phyloP scores from a whole-genome alignment of 78 protist genomes.

The Pelomyxa schiedti region DNA sequence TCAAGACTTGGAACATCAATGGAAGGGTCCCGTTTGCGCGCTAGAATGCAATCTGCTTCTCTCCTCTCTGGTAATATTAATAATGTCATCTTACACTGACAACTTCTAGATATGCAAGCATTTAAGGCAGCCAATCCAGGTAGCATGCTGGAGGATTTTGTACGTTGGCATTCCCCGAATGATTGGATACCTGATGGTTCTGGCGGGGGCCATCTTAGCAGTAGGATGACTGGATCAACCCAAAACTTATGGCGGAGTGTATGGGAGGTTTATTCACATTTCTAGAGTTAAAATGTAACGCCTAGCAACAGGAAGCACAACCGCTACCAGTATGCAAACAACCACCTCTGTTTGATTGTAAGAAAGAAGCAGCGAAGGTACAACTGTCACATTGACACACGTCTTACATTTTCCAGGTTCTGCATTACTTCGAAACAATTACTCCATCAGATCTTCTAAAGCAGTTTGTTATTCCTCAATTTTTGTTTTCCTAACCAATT shows the following conservation, averaged over 20 bases:
- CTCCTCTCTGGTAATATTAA: no score
- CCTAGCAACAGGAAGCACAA: background rate
- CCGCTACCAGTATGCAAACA: conserved; percentile 2
- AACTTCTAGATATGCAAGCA: conserved; percentile 21
- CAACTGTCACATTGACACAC: no score
- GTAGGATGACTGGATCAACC: background rate
- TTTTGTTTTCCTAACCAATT: no score
- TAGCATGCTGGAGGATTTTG: conserved; percentile 12
- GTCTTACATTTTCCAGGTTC: no score
- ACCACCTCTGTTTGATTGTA: background rate
- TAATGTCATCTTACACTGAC: no score
- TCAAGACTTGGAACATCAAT: background rate
- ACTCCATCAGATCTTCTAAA: background rate
- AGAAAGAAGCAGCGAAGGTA: background rate
- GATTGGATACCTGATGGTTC: conserved; percentile 25
- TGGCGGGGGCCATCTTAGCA: background rate
- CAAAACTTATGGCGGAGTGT: no score
- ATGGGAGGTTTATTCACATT: no score
- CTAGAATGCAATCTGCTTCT: conserved; percentile 3
- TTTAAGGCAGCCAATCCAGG: conserved; percentile 56
- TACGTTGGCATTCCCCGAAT: conserved; percentile 48
- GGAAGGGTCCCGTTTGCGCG: conserved; percentile 1
- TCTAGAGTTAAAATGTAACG: no score
- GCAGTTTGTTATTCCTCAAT: no score
- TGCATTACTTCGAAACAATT: background rate